These are phyloP conservation scores for Penicillium salamii DNA, from an alignment of 495 filamentous ascomycete species.

Conservation along the genomic window DNA sequence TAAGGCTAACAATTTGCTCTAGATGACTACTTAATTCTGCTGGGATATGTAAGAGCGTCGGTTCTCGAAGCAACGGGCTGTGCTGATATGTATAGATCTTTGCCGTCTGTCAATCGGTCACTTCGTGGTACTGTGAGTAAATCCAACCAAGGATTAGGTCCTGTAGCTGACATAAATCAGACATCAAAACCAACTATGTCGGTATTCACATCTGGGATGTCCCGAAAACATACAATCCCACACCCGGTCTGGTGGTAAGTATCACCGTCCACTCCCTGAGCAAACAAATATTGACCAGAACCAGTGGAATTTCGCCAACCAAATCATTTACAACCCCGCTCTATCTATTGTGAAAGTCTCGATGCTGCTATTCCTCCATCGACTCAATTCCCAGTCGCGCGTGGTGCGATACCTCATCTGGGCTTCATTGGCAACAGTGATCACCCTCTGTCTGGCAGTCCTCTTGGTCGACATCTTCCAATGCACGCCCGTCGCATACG, in stretches of 20 bases:
- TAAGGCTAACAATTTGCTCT: conserved; percentile 7
- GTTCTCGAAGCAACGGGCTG: neutral
- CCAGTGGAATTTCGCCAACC: conserved; percentile 49
- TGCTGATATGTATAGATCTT: conserved; percentile 16
- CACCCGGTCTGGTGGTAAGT: conserved; percentile 21
- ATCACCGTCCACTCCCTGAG: neutral
- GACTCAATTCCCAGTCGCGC: conserved; percentile 36
- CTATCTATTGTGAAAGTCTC: conserved; percentile 59
- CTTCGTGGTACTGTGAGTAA: conserved; percentile 32
- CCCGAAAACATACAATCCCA: conserved; percentile 25
- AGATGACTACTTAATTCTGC: conserved; percentile 25
- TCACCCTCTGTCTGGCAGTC: conserved; percentile 50
- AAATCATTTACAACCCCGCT: conserved; percentile 63
- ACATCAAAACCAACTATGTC: conserved; percentile 51
- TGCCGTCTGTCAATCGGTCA: conserved; percentile 20
- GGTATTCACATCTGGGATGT: conserved; percentile 47
- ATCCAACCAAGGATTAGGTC: too few relatives aligned
- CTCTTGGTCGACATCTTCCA: conserved; percentile 60
- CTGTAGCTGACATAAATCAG: conserved; percentile 26
- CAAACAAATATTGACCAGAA: neutral
- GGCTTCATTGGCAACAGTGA: conserved; percentile 43
- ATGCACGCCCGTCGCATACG: conserved; percentile 44
- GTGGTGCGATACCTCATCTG: conserved; percentile 40
- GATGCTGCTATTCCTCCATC: conserved; percentile 49
- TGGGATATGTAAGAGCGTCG: conserved; percentile 18